These are phyloP conservation scores for Boletales sp. DNA, from an alignment of 768 basidiomycete genomes.

Conservation along the genomic window DNA sequence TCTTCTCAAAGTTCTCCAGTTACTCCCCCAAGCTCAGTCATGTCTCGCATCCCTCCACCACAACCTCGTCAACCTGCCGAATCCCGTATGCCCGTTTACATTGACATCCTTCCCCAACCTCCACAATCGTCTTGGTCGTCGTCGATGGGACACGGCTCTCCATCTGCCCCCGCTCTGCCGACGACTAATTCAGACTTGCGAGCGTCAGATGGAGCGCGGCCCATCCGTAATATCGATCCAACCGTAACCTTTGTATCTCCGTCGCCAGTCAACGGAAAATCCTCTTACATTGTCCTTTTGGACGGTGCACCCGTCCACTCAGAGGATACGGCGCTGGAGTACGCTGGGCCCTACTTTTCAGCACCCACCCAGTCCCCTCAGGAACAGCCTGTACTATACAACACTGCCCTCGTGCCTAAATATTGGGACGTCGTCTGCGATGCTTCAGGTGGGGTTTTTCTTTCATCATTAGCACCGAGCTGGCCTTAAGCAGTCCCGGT, in stretches of 20 bases:
- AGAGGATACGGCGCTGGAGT: conserved; percentile 41
- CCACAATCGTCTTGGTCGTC: conserved; percentile 13
- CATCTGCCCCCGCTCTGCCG: background rate
- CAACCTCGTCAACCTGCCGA: conserved; percentile 20
- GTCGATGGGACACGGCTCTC: background rate
- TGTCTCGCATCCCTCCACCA: conserved; percentile 21
- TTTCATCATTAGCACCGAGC: background rate
- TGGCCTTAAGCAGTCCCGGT: background rate
- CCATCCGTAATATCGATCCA: conserved; percentile 58
- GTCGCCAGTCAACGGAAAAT: conserved; percentile 45
- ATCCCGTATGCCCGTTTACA: conserved; percentile 30
- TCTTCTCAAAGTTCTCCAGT: conserved; percentile 18
- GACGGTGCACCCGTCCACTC: conserved; percentile 48
- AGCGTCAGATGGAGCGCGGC: conserved; percentile 41
- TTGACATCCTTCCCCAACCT: conserved; percentile 31
- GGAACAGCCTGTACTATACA: conserved; percentile 47
- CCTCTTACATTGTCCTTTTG: conserved; percentile 52
- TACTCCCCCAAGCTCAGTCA: conserved; percentile 12
- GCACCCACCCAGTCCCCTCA: conserved; percentile 19
- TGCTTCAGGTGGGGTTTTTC: conserved; percentile 43
- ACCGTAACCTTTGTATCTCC: conserved; percentile 61
- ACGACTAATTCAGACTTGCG: background rate
- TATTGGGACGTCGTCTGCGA: conserved; percentile 62
- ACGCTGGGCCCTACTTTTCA: conserved; percentile 29
- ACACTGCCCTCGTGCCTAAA: conserved; percentile 55